Evolutionary conservation across 176 grass and related monocot genomes (phyloP).

Genomic region (Canna indica): DNA sequence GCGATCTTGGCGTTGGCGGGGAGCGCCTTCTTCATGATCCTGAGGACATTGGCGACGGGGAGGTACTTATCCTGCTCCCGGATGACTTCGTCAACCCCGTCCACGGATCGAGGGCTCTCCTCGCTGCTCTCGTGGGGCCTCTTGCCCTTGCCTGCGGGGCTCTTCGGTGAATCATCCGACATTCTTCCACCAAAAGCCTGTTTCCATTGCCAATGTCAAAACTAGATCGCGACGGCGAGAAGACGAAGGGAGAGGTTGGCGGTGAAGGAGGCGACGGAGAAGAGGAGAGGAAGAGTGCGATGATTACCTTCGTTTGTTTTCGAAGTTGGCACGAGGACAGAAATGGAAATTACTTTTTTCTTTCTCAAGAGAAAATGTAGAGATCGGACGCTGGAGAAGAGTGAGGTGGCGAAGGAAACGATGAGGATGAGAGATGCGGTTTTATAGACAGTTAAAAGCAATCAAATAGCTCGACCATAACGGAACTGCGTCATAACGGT

Average conservation of each 20-base stretch:
- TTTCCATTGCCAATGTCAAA: not conserved
- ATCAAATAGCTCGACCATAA: too few relatives aligned
- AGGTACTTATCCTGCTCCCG: constrained; percentile 74
- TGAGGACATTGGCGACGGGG: constrained; percentile 67
- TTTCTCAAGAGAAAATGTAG: not conserved
- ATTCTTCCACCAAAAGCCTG: not conserved
- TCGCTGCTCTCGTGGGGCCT: constrained; percentile 2
- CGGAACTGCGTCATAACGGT: too few relatives aligned
- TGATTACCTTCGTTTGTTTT: not conserved
- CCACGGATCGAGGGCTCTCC: constrained; percentile 1
- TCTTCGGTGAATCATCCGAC: not conserved
- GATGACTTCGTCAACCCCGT: not conserved
- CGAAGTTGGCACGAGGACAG: not conserved
- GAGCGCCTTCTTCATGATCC: constrained; percentile 84
- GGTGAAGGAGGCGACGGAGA: not conserved
- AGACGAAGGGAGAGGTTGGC: not conserved
- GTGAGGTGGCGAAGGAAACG: not conserved
- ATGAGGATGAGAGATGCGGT: not conserved
- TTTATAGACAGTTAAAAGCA: not conserved
- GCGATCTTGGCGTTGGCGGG: constrained; percentile 71
- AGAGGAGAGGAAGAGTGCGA: not conserved
- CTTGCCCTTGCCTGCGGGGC: not conserved
- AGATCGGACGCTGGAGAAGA: constrained; percentile 20
- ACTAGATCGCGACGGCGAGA: not conserved
- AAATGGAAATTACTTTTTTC: not conserved